A percentile compares a stretch with the other conserved stretches of the same genome.
Conservation (phyloP, 1,139 yeast species). For the Lodderomyces orthopsilosis region DNA sequence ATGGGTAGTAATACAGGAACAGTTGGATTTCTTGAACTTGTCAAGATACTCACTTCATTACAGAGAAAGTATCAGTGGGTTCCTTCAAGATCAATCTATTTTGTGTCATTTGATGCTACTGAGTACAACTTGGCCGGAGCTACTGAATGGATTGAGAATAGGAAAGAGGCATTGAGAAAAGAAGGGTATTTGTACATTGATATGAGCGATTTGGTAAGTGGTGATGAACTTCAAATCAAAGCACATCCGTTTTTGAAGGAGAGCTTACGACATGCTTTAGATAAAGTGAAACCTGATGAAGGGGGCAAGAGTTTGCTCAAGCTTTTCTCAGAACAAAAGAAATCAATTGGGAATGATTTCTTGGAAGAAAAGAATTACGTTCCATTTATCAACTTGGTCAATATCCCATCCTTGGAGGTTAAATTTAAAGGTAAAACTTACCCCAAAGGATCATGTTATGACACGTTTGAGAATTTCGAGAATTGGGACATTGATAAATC, state of each 20-base stretch:
- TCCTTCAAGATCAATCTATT: conserved; percentile 79
- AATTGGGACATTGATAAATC: conserved; percentile 47
- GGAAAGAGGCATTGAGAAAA: conserved; percentile 49
- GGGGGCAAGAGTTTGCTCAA: conserved; percentile 24
- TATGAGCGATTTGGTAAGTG: conserved; percentile 69
- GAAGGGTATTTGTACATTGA: conserved; percentile 77
- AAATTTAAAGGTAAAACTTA: conserved; percentile 45
- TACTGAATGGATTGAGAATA: conserved; percentile 71
- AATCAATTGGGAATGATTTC: conserved; percentile 38
- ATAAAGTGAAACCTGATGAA: conserved; percentile 25
- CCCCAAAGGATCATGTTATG: conserved; percentile 66
- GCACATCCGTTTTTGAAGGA: conserved; percentile 66
- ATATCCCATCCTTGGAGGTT: conserved; percentile 68
- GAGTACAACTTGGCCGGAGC: conserved; percentile 84
- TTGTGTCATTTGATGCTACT: conserved; percentile 84
- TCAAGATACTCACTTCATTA: conserved; percentile 67
- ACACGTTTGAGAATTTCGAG: conserved; percentile 58
- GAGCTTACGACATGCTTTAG: conserved; percentile 40
- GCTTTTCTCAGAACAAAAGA: conserved; percentile 18
- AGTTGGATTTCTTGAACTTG: conserved; percentile 66
- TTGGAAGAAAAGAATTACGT: conserved; percentile 61
- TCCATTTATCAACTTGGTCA: conserved; percentile 62
- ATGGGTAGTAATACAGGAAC: conserved; percentile 75
- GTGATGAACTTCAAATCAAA: conserved; percentile 53
- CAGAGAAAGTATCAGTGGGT: conserved; percentile 70